Percentiles rank a stretch among this genome's conserved stretches.
phyloP scores from a whole-genome alignment of 2,329 filamentous ascomycete genomes.

The Colletotrichum lentis region DNA sequence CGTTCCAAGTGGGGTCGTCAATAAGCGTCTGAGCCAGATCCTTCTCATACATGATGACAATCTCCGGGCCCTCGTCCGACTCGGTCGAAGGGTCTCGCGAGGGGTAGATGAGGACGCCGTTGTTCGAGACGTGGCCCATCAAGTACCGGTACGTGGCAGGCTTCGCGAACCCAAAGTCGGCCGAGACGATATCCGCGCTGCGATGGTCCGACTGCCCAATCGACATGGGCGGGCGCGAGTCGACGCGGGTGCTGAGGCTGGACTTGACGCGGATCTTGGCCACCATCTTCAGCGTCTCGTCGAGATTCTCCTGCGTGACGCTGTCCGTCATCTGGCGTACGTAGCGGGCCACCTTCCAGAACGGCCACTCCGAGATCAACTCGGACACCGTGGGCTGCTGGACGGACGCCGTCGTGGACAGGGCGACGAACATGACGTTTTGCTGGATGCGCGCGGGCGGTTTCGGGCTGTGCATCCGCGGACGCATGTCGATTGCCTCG shows the following conservation, averaged over 20 bases:
- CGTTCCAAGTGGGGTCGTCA: conserved; percentile 47
- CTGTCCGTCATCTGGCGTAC: conserved; percentile 50
- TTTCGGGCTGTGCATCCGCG: conserved; percentile 42
- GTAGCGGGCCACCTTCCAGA: conserved; percentile 49
- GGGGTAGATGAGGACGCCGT: conserved; percentile 46
- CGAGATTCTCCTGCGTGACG: conserved; percentile 47
- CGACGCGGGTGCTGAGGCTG: conserved; percentile 45
- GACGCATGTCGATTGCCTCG: conserved; percentile 11
- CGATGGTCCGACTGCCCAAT: conserved; percentile 50
- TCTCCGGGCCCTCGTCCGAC: conserved; percentile 49
- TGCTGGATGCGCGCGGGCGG: conserved; percentile 47
- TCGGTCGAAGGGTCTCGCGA: conserved; percentile 40
- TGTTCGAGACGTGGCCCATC: conserved; percentile 44
- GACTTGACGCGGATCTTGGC: conserved; percentile 51
- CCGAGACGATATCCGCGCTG: conserved; percentile 42
- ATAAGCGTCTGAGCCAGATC: conserved; percentile 45
- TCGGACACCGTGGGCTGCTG: conserved; percentile 46
- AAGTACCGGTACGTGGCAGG: conserved; percentile 47
- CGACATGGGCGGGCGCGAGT: conserved; percentile 49
- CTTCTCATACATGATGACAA: conserved; percentile 50
- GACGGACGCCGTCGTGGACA: conserved; percentile 42
- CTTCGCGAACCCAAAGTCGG: conserved; percentile 50
- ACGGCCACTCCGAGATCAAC: conserved; percentile 48
- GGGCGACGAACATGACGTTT: conserved; percentile 47
- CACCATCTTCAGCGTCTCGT: conserved; percentile 44